These are phyloP conservation scores for Penicillium sp. DNA, from an alignment of 2,329 filamentous ascomycete species.

Conservation along the genomic window DNA sequence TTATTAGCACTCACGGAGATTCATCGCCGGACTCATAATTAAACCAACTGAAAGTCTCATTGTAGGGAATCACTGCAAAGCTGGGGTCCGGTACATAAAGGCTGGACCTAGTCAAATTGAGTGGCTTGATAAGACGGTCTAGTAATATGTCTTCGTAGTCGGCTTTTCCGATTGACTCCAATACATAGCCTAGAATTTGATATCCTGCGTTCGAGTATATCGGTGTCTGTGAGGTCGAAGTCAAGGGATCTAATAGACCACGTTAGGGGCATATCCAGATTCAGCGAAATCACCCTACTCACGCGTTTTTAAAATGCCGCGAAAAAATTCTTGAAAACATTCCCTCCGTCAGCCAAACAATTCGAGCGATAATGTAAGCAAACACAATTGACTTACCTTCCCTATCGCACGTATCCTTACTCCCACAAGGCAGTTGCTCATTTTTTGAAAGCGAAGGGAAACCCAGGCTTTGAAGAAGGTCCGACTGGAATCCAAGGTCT, in stretches of 20 bases:
- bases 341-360: not conserved
- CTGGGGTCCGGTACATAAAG: constrained; percentile 20
- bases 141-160: constrained; percentile 38
- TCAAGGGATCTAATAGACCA: constrained; percentile 25
- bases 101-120: constrained; percentile 40
- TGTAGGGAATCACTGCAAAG: constrained; percentile 40
- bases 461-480: constrained; percentile 6
- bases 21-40: constrained; percentile 42
- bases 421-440: constrained; percentile 16
- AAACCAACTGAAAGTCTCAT: constrained; percentile 32
- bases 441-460: constrained; percentile 14
- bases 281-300: not conserved
- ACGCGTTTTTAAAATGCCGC: constrained; percentile 32
- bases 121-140: constrained; percentile 39
- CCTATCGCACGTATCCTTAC: constrained; percentile 6
- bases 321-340: constrained; percentile 35
- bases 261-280: not conserved
- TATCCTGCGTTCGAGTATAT: constrained; percentile 42
- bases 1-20: constrained; percentile 37
- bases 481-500: constrained; percentile 12
- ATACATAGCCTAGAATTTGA: constrained; percentile 39
- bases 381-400: constrained; percentile 7
- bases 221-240: constrained; percentile 32
- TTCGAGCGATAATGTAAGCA: not conserved
- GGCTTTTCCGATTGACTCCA: constrained; percentile 43